Conservation (phyloP, 179 eudicot genomes). For the Beta corolliflora region DNA sequence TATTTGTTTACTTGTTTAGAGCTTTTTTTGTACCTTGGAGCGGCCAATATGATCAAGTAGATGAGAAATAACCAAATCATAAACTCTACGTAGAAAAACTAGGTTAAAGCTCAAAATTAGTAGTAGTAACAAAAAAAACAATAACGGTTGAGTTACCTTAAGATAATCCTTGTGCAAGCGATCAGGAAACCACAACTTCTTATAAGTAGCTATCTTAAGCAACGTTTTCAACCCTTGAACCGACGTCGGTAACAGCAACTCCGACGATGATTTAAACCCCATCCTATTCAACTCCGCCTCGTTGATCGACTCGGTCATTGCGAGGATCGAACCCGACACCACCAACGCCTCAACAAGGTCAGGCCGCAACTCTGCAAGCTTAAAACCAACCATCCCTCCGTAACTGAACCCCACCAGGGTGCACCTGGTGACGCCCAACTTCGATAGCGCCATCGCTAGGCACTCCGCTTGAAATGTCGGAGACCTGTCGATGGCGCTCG, state of each 20-base stretch:
- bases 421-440: constrained; percentile 65
- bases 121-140: not conserved
- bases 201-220: constrained; percentile 76
- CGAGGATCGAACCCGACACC: constrained; percentile 79
- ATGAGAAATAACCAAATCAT: too few species aligned
- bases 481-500: constrained; percentile 57
- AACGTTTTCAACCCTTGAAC: constrained; percentile 76
- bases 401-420: constrained; percentile 89
- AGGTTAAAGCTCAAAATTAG: too few species aligned
- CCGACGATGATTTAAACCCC: constrained; percentile 79
- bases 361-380: constrained; percentile 75
- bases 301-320: constrained; percentile 87
- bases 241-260: constrained; percentile 73
- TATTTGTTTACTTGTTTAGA: too few species aligned
- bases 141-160: constrained; percentile 42
- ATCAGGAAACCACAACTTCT: constrained; percentile 87
- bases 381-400: constrained; percentile 94
- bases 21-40: too few species aligned
- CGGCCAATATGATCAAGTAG: too few species aligned
- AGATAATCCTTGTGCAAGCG: constrained; percentile 76
- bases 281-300: constrained; percentile 47
- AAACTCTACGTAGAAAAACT: too few species aligned
- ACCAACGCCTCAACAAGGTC: constrained; percentile 67
- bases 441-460: constrained; percentile 52
- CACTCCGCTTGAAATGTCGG: constrained; percentile 79